Percentiles rank a stretch among this genome's conserved stretches.
phyloP scores from a whole-genome alignment of 2,329 filamentous ascomycete genomes.

The Macrophomina phaseolina region DNA sequence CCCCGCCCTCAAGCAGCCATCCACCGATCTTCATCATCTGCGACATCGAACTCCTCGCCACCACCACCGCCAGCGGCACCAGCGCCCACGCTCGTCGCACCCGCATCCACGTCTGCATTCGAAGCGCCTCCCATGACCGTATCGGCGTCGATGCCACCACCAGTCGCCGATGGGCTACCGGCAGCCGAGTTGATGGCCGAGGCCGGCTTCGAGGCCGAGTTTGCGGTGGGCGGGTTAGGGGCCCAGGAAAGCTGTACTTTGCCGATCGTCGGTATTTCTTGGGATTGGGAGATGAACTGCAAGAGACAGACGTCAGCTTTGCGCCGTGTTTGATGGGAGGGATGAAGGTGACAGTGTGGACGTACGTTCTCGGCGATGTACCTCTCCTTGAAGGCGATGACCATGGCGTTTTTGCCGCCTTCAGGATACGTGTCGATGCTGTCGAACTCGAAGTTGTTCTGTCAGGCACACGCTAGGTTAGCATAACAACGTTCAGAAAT shows the following conservation, averaged over 20 bases:
- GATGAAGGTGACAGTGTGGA: constrained; percentile 21
- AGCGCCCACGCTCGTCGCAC: constrained; percentile 1
- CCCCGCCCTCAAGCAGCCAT: constrained; percentile 30
- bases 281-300: constrained; percentile 57
- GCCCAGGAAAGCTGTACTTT: constrained; percentile 72
- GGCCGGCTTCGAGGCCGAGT: neutral
- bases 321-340: neutral
- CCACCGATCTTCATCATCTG: constrained; percentile 56
- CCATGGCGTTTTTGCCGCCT: constrained; percentile 42
- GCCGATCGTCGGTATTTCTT: constrained; percentile 67
- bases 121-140: constrained; percentile 10
- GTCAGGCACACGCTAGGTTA: constrained; percentile 29
- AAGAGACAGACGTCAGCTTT: constrained; percentile 8
- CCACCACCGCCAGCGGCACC: constrained; percentile 30
- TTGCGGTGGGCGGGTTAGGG: constrained; percentile 33
- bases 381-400: constrained; percentile 52
- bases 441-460: constrained; percentile 46
- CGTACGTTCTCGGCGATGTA: constrained; percentile 68
- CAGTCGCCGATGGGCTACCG: neutral
- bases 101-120: neutral
- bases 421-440: constrained; percentile 47
- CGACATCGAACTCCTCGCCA: constrained; percentile 56
- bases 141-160: neutral
- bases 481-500: neutral
- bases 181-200: constrained; percentile 22